Conservation (phyloP, 805 yeast species). For the Lachancea nothofagi region DNA sequence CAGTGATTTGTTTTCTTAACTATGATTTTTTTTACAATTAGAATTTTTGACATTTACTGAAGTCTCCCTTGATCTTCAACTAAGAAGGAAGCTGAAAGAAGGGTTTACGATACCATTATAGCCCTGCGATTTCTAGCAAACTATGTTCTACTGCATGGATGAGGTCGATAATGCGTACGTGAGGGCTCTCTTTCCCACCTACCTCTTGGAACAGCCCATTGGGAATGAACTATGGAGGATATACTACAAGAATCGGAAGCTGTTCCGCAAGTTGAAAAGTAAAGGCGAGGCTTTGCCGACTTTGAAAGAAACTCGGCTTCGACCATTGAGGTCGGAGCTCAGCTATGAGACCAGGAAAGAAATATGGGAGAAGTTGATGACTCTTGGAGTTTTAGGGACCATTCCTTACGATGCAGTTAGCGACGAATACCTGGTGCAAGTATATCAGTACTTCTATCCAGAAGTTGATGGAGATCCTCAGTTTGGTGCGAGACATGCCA, state of each 20-base stretch:
- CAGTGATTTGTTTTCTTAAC: too few species aligned
- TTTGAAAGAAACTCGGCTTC: conserved; percentile 1
- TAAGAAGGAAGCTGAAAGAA: neutral
- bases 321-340: conserved; percentile 11
- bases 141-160: conserved; percentile 25
- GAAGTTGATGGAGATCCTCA: conserved; percentile 7
- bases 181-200: conserved; percentile 26
- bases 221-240: conserved; percentile 26
- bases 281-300: conserved; percentile 8
- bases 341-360: conserved; percentile 23
- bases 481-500: neutral
- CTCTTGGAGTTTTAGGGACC: conserved; percentile 31
- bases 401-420: conserved; percentile 26
- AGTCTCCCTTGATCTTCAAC: too few species aligned
- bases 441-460: conserved; percentile 30
- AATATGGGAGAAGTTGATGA: conserved; percentile 30
- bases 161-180: conserved; percentile 25
- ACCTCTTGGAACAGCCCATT: conserved; percentile 31
- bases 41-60: too few species aligned
- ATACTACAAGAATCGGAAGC: conserved; percentile 24
- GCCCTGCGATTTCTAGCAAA: too few species aligned
- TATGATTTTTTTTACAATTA: too few species aligned
- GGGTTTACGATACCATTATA: too few species aligned
- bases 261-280: conserved; percentile 22
- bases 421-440: conserved; percentile 30